These are phyloP conservation scores for Claviceps sp. DNA, from an alignment of 2,329 filamentous ascomycete species.

Conservation along the genomic window DNA sequence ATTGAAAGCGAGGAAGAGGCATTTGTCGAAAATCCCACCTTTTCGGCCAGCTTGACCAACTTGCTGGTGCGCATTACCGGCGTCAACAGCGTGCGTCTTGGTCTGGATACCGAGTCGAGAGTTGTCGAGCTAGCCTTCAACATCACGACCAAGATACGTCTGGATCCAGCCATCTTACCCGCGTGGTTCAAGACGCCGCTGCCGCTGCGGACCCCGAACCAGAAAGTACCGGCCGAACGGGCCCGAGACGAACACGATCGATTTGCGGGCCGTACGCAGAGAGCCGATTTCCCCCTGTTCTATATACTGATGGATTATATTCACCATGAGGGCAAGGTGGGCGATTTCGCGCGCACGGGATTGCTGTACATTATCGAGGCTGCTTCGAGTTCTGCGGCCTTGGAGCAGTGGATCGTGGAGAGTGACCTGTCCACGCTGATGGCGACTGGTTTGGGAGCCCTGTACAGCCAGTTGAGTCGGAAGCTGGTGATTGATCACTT, in stretches of 20 bases:
- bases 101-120: slow-evolving; percentile 70
- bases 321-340: slow-evolving; percentile 84
- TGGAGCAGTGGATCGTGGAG: slow-evolving; percentile 95
- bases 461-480: slow-evolving; percentile 53
- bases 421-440: slow-evolving; percentile 93
- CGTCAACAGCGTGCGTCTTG: slow-evolving; percentile 57
- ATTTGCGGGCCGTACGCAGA: slow-evolving; percentile 74
- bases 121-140: slow-evolving; percentile 92
- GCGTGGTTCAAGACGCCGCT: slow-evolving; percentile 70
- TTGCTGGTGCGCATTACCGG: slow-evolving; percentile 69
- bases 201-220: slow-evolving; percentile 4
- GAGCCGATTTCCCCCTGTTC: slow-evolving; percentile 89
- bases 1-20: slow-evolving; percentile 96
- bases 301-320: slow-evolving; percentile 95
- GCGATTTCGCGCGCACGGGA: slow-evolving; percentile 90
- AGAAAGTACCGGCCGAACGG: slow-evolving; percentile 18
- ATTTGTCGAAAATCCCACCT: slow-evolving; percentile 74
- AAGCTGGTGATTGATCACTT: slow-evolving; percentile 72
- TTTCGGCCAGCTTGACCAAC: slow-evolving; percentile 77
- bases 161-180: slow-evolving; percentile 73
- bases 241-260: slow-evolving; percentile 52
- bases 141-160: slow-evolving; percentile 87
- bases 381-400: slow-evolving; percentile 62
- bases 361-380: slow-evolving; percentile 92
- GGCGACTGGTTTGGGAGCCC: slow-evolving; percentile 82